These are phyloP conservation scores for Pichia nakasei DNA, from an alignment of 805 yeast species.

Conservation along the genomic window DNA sequence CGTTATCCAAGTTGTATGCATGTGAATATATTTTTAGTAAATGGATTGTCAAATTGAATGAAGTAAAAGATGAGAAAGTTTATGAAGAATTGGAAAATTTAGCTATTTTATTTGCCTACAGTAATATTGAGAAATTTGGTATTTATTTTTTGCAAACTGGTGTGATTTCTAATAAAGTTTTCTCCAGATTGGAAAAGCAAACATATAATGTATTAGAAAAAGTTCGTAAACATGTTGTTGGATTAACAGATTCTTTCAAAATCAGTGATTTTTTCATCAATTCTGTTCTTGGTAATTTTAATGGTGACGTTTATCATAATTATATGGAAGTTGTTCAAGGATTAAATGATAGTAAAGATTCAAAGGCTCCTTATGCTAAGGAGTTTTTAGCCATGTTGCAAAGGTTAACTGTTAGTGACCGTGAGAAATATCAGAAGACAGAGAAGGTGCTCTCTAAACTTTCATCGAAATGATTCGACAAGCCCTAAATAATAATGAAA, in stretches of 20 bases:
- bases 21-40: constrained; percentile 37
- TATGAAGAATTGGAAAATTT: constrained; percentile 42
- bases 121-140: constrained; percentile 60
- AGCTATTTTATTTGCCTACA: constrained; percentile 54
- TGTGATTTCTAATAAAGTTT: constrained; percentile 41
- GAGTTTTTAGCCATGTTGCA: constrained; percentile 30
- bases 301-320: constrained; percentile 78
- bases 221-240: constrained; percentile 62
- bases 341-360: constrained; percentile 39
- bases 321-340: constrained; percentile 51
- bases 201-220: constrained; percentile 39
- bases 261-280: constrained; percentile 73
- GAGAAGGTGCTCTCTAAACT: constrained; percentile 17
- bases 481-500: too few species aligned
- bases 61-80: constrained; percentile 21
- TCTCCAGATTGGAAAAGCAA: constrained; percentile 32
- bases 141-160: constrained; percentile 63
- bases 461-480: neutral
- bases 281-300: constrained; percentile 70
- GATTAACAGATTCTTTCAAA: constrained; percentile 77
- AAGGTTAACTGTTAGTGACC: constrained; percentile 28
- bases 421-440: constrained; percentile 22
- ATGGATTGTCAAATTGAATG: constrained; percentile 28
- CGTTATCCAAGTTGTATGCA: constrained; percentile 43
- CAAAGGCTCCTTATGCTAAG: constrained; percentile 55